Percentiles rank a stretch among this genome's conserved stretches.
Conservation (phyloP, 371 early-diverging fungal genomes). For the Synchytrium microbalum region DNA sequence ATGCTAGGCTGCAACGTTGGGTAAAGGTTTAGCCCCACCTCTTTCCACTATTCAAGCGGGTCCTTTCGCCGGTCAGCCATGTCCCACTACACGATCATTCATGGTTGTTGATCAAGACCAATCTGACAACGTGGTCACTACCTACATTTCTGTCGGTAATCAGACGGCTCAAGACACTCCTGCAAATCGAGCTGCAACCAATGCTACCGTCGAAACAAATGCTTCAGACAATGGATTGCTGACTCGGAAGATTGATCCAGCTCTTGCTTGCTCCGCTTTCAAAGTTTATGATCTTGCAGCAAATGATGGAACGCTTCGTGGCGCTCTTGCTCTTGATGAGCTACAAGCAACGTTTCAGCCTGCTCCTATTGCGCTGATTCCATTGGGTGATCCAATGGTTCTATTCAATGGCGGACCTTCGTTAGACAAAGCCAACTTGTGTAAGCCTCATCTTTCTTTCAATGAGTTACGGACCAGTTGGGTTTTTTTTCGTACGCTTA, state of each 20-base stretch:
- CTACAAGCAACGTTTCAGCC: slow-evolving; percentile 26
- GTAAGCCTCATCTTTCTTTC: no score
- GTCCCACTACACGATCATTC: slow-evolving; percentile 28
- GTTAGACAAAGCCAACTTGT: slow-evolving; percentile 19
- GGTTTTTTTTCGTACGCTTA: slow-evolving; percentile 27
- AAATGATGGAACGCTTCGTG: slow-evolving; percentile 14
- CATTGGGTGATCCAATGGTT: slow-evolving; percentile 28
- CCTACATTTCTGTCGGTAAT: not conserved
- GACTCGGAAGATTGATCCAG: slow-evolving; percentile 4
- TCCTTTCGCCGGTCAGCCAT: slow-evolving; percentile 14
- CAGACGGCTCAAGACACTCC: slow-evolving; percentile 6
- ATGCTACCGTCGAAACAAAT: slow-evolving; percentile 10
- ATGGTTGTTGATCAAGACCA: slow-evolving; percentile 30
- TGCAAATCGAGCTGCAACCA: slow-evolving; percentile 1
- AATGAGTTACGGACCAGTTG: no score
- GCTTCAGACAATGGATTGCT: slow-evolving; percentile 3
- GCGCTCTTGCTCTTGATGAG: slow-evolving; percentile 19
- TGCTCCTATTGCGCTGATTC: slow-evolving; percentile 26
- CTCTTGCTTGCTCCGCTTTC: slow-evolving; percentile 26
- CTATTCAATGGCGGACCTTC: slow-evolving; percentile 15
- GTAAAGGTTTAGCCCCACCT: slow-evolving; percentile 28
- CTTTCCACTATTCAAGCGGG: slow-evolving; percentile 18
- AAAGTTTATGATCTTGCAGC: slow-evolving; percentile 24
- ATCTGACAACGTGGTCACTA: slow-evolving; percentile 20
- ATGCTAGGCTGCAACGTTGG: slow-evolving; percentile 23